Evolutionary conservation across 208 protist genomes (phyloP).

Genomic region (Acanthamoeba lenticulata): DNA sequence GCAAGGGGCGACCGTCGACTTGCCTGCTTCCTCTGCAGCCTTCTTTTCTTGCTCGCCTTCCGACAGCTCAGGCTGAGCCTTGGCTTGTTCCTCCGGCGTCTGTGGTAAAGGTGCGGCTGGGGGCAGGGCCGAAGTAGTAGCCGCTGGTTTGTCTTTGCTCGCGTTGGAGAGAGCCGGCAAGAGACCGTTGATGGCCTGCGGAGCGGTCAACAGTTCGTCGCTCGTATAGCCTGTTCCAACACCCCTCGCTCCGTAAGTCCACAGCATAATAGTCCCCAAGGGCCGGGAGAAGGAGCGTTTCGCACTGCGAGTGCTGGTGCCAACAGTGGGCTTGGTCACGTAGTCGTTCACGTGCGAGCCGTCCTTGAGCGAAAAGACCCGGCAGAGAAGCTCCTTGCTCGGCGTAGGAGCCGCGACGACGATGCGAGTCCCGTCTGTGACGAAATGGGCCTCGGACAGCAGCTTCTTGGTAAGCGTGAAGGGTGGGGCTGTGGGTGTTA

Average conservation of each 20-base stretch:
- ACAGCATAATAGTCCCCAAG: too few relatives aligned
- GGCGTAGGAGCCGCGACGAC: neutral
- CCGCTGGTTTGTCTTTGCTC: neutral
- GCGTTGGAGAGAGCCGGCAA: neutral
- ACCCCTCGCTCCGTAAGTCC: too few relatives aligned
- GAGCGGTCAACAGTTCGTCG: neutral
- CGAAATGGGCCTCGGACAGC: neutral
- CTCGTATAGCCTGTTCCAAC: neutral
- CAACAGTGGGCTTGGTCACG: too few relatives aligned
- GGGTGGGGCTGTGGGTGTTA: neutral
- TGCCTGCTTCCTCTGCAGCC: neutral
- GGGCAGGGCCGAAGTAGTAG: neutral
- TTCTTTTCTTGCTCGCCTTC: neutral
- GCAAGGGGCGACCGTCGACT: too few relatives aligned
- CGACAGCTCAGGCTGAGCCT: neutral
- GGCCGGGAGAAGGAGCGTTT: too few relatives aligned
- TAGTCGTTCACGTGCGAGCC: conserved; percentile 52
- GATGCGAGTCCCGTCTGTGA: conserved; percentile 3
- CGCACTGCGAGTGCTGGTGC: too few relatives aligned
- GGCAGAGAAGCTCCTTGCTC: neutral
- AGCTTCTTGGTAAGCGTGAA: conserved; percentile 56
- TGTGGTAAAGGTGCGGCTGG: too few relatives aligned
- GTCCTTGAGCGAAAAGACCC: conserved; percentile 60
- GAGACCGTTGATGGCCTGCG: neutral
- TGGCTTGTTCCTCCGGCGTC: neutral